A percentile compares a stretch with the other conserved stretches of the same genome.
These are phyloP conservation scores for Candida sanyiensis DNA, from an alignment of 805 yeast genomes.

Conservation along the genomic window DNA sequence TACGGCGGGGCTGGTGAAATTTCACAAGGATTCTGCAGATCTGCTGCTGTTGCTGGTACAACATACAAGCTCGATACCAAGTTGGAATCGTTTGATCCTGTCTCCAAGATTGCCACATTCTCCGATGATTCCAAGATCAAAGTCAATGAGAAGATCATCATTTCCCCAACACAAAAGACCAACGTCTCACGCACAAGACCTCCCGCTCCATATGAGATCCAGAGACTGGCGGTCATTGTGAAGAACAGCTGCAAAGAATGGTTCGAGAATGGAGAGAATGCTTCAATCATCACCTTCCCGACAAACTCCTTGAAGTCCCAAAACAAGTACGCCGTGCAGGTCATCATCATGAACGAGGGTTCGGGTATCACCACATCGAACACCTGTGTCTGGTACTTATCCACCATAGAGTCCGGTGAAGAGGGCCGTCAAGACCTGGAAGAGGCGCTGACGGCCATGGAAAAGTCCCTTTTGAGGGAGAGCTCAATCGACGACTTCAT, in stretches of 20 bases:
- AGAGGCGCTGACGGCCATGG: conserved; percentile 75
- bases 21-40: conserved; percentile 93
- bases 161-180: conserved; percentile 67
- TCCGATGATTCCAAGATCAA: conserved; percentile 70
- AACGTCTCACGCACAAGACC: conserved; percentile 36
- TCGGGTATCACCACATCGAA: conserved; percentile 84
- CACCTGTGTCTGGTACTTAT: conserved; percentile 85
- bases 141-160: conserved; percentile 73
- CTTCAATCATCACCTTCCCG: conserved; percentile 90
- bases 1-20: conserved; percentile 96
- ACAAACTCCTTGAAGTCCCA: conserved; percentile 62
- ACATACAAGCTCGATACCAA: conserved; percentile 78
- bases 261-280: conserved; percentile 80
- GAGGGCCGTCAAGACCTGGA: conserved; percentile 75
- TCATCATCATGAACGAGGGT: conserved; percentile 79
- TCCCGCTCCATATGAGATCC: conserved; percentile 47
- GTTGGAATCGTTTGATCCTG: conserved; percentile 59
- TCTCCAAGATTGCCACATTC: conserved; percentile 59
- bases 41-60: conserved; percentile 97
- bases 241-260: conserved; percentile 86
- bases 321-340: conserved; percentile 77
- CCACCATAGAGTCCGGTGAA: conserved; percentile 65
- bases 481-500: conserved; percentile 37
- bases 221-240: conserved; percentile 77
- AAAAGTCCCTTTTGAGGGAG: conserved; percentile 75